Percentiles rank a stretch among this genome's conserved stretches.
Conservation (phyloP, 176 grass and related monocot genomes). For the Cenchrus americanus region DNA sequence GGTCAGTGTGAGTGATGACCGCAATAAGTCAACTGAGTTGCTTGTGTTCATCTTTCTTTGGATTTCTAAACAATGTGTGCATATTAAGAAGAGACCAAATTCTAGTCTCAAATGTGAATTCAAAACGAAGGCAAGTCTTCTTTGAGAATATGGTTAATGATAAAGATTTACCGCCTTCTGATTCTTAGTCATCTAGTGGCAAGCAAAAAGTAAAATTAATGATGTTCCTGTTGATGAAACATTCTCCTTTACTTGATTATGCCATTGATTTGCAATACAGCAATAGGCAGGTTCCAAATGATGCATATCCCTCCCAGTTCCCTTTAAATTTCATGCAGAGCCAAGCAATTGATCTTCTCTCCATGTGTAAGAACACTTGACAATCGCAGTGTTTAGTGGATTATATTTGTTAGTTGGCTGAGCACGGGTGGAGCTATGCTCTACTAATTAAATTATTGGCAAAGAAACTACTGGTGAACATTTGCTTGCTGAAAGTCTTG, state of each 20-base stretch:
- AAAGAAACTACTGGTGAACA: too few species aligned
- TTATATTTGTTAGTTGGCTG: not conserved
- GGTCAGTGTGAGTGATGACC: not conserved
- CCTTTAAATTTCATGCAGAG: not conserved
- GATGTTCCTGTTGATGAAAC: conserved; percentile 18
- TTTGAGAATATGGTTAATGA: conserved; percentile 1
- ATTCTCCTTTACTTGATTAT: not conserved
- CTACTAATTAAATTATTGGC: too few species aligned
- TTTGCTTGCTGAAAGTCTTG: not conserved
- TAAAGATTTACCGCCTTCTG: not conserved
- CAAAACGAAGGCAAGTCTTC: conserved; percentile 3
- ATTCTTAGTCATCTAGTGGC: not conserved
- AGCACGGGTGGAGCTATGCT: too few species aligned
- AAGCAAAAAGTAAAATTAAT: not conserved
- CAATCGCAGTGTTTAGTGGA: not conserved
- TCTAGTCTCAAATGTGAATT: conserved; percentile 14
- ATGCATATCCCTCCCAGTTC: not conserved
- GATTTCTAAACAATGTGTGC: conserved; percentile 12
- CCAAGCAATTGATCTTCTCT: not conserved
- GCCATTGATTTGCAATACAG: not conserved
- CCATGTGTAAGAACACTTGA: not conserved
- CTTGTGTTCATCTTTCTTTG: not conserved
- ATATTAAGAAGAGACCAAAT: conserved; percentile 1
- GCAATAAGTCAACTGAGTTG: not conserved
- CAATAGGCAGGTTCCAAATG: not conserved